Evolutionary conservation across 2,329 filamentous ascomycete genomes (phyloP).

Genomic region (Myriangium duriaei): DNA sequence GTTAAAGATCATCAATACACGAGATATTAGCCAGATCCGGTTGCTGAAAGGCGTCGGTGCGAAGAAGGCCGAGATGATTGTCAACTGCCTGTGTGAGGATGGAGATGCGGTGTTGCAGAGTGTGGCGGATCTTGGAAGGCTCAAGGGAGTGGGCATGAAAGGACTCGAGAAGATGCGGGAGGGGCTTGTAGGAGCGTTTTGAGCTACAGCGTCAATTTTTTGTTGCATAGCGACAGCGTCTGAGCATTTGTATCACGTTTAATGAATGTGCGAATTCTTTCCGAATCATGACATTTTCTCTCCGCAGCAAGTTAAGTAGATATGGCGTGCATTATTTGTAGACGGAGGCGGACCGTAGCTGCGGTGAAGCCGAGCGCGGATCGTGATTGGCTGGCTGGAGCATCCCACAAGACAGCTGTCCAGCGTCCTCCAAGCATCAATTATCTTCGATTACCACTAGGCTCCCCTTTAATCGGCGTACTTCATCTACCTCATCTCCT

Average conservation of each 20-base stretch:
- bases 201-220: neutral
- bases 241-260: neutral
- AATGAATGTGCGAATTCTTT: no score
- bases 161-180: constrained; percentile 40
- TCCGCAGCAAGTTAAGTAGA: no score
- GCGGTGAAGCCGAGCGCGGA: neutral
- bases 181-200: constrained; percentile 21
- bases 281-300: no score
- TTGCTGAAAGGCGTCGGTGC: constrained; percentile 57
- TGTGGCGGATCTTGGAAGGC: constrained; percentile 30
- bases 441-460: no score
- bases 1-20: constrained; percentile 60
- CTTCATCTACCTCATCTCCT: neutral
- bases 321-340: no score
- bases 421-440: constrained; percentile 3
- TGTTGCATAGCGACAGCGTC: constrained; percentile 6
- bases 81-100: constrained; percentile 34
- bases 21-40: constrained; percentile 53
- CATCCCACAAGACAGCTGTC: constrained; percentile 10
- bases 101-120: constrained; percentile 20
- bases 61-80: constrained; percentile 52
- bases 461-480: no score
- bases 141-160: constrained; percentile 38
- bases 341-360: no score
- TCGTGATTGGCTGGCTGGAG: constrained; percentile 9